Base-by-base conservation (phyloP, 2,329 filamentous ascomycete species). In the Penicillium frequentans region DNA sequence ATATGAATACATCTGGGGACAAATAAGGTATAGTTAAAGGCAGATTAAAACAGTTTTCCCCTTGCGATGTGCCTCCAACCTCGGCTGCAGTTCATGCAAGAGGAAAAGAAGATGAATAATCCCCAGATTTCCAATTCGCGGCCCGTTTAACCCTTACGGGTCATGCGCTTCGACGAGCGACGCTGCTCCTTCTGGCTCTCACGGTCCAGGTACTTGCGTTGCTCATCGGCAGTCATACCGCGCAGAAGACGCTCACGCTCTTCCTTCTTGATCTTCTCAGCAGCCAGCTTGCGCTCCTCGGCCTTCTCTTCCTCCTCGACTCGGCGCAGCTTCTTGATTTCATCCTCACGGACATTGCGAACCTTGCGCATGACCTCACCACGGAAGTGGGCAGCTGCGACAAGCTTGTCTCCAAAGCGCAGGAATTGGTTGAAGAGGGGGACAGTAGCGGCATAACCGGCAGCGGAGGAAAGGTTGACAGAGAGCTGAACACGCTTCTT, bases 291-390 rank as follows among this genome's bases (percentile, higher is more conserved):
- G 54, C 84, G 76, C 73, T 87, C 85, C 70, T 86, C 85, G 14
- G 84, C 83, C 72, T 85, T 85, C 70, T 86, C 85, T 52, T 84
- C 91, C 63, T 97, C 91, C 53, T 88, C 86, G 0, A 84, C 79
- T 77, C 90, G 92, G 74, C 89, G 87, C 69, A 99, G 86, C 79
- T 90, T 90, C 70, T 84, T 84, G 68, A 90, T 84, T 68, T 90
- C 88, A 55, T 90, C 88, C 44, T 98, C 93, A 62, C 95, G 91
- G 33, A 87, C 88, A 60, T 81, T 80, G 69, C 86, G 87, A 64
- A 99, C 83, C 81, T 96, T 96, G 75, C 90, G 90, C 73, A 89
- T 79, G 33, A 96, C 92, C 80, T 98, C 91, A 37, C 90, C 86
- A 13, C 95, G 90, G 87, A 97, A 97, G 76, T 91, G 93, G 11